These are phyloP conservation scores for Macadamia integrifolia DNA, from an alignment of 164 flowering plant species.

Conservation along the genomic window DNA sequence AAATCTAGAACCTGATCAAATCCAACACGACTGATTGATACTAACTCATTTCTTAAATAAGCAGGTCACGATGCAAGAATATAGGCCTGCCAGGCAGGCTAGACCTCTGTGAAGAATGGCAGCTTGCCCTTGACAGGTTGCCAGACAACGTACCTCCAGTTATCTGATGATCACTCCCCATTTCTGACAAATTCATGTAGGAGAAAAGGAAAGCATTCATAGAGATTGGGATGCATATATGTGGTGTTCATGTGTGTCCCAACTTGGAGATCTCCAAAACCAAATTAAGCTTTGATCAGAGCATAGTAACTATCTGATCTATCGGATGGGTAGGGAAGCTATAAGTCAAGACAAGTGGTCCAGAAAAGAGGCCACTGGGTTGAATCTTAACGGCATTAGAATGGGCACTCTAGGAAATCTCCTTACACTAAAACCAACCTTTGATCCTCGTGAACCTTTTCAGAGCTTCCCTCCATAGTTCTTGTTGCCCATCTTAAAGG, in stretches of 20 bases:
- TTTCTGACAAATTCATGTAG: neutral
- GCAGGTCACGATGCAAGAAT: no score
- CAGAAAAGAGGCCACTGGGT: neutral
- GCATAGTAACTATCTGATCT: no score
- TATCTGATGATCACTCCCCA: neutral
- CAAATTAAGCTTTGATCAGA: no score
- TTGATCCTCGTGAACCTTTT: neutral
- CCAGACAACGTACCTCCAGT: constrained; percentile 56
- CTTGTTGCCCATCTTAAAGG: neutral
- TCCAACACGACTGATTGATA: no score
- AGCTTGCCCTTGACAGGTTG: constrained; percentile 44
- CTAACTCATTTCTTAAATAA: no score
- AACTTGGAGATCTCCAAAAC: neutral
- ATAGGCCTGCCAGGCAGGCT: no score
- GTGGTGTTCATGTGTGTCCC: neutral
- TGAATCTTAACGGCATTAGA: no score
- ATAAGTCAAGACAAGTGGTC: neutral
- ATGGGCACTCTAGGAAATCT: neutral
- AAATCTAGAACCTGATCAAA: no score
- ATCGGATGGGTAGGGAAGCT: neutral
- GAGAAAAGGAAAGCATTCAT: no score
- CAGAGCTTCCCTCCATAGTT: neutral
- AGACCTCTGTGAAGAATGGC: constrained; percentile 56
- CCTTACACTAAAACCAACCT: neutral
- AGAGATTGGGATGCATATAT: neutral